Conservation (phyloP, 1,284 basidiomycete genomes). For the Sanghuangporus weigelae region DNA sequence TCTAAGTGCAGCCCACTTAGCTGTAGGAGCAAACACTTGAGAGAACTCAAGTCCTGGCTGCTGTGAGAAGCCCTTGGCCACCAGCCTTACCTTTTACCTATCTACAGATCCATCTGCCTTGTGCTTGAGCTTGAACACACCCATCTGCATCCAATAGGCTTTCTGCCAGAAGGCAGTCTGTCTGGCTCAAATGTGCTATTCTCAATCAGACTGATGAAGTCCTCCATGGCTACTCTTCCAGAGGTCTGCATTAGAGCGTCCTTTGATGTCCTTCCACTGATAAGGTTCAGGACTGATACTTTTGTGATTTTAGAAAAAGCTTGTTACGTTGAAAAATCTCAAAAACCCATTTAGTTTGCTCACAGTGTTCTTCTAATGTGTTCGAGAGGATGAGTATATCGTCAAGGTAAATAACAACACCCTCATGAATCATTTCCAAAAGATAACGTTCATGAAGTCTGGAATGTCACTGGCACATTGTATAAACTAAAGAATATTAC, state of each 20-base stretch:
- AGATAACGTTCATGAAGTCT: too few species aligned
- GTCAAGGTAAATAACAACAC: too few species aligned
- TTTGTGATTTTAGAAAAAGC: background rate
- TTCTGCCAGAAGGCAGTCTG: slow-evolving; percentile 16
- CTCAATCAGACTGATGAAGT: background rate
- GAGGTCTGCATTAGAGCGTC: background rate
- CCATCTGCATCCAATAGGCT: slow-evolving; percentile 18
- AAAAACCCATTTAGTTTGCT: background rate
- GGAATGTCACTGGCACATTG: too few species aligned
- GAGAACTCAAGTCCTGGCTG: too few species aligned
- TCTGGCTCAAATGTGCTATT: slow-evolving; percentile 18
- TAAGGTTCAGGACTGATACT: background rate
- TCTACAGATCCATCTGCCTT: slow-evolving; percentile 27
- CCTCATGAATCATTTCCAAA: too few species aligned
- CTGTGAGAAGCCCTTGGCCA: too few species aligned
- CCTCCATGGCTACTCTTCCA: background rate
- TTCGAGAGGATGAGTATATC: too few species aligned
- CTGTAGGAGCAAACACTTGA: slow-evolving; percentile 36
- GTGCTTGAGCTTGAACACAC: slow-evolving; percentile 20
- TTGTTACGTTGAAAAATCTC: background rate
- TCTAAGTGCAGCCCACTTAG: slow-evolving; percentile 27
- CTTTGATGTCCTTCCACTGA: background rate
- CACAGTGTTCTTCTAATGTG: too few species aligned
- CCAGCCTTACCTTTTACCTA: too few species aligned
- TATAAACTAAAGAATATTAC: too few species aligned